Evolutionary conservation across 2,329 filamentous ascomycete species (phyloP).

Genomic region (Claviceps africana): DNA sequence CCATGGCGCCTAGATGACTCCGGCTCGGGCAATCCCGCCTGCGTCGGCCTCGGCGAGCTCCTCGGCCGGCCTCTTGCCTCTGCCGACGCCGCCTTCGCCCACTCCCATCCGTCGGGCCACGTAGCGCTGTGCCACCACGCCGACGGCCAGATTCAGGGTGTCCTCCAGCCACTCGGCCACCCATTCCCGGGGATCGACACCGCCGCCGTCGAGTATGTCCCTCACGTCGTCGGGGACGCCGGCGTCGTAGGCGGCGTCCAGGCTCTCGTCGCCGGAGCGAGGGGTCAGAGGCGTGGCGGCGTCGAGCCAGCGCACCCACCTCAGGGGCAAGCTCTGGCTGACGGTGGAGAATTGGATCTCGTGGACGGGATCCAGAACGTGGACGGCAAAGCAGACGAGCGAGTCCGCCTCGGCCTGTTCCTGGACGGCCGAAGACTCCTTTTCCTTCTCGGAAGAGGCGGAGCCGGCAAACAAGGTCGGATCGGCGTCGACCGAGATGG

Average conservation of each 20-base stretch:
- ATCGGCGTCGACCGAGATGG: conserved; percentile 53
- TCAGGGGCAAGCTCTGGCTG: conserved; percentile 68
- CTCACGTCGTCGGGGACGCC: conserved; percentile 66
- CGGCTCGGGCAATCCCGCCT: conserved; percentile 47
- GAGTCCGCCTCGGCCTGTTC: conserved; percentile 43
- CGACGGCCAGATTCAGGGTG: conserved; percentile 59
- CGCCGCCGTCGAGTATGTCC: conserved; percentile 62
- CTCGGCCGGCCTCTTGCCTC: conserved; percentile 47
- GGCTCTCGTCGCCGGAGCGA: conserved; percentile 33
- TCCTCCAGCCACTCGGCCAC: conserved; percentile 96
- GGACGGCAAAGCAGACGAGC: conserved; percentile 59
- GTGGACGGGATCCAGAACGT: conserved; percentile 78
- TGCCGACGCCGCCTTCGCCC: conserved; percentile 57
- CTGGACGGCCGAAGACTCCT: conserved; percentile 37
- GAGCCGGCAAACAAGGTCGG: conserved; percentile 53
- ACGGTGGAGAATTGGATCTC: conserved; percentile 74
- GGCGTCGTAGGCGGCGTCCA: conserved; percentile 19
- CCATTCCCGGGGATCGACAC: conserved; percentile 90
- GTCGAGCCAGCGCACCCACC: conserved; percentile 89
- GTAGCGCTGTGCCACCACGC: conserved; percentile 85
- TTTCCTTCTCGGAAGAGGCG: conserved; percentile 37
- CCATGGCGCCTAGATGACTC: conserved; percentile 28
- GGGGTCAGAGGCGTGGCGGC: conserved; percentile 47
- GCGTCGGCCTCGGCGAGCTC: conserved; percentile 41
- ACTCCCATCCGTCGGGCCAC: conserved; percentile 94